Conservation (phyloP, 2,329 filamentous ascomycete genomes). For the Aureobasidium subglaciale region DNA sequence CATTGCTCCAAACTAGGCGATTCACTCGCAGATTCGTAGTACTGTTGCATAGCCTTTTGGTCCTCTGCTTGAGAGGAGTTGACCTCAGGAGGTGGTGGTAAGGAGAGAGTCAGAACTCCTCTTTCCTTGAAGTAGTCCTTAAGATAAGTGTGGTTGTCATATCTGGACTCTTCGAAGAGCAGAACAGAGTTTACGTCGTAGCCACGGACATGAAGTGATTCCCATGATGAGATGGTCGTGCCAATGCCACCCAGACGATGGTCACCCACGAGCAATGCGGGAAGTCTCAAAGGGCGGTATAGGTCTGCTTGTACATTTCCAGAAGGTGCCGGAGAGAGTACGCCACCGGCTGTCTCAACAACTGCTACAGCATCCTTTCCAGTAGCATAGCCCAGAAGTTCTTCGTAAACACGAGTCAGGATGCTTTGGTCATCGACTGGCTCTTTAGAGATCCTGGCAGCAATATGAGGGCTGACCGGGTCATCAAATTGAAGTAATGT, state of each 20-base stretch:
- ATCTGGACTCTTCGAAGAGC: conserved; percentile 59
- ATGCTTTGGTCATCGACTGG: conserved; percentile 21
- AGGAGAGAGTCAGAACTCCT: conserved; percentile 35
- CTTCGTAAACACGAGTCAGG: conserved; percentile 36
- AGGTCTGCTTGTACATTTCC: conserved; percentile 71
- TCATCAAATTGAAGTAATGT: conserved; percentile 66
- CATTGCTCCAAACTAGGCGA: conserved; percentile 37
- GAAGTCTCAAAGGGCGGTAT: conserved; percentile 66
- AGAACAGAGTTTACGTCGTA: conserved; percentile 68
- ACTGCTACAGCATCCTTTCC: conserved; percentile 53
- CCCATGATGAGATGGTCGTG: conserved; percentile 70
- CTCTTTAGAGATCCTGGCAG: conserved; percentile 40
- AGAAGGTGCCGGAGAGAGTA: conserved; percentile 70
- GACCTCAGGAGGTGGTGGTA: conserved; percentile 50
- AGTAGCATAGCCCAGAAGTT: conserved; percentile 35
- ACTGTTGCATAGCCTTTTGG: conserved; percentile 50
- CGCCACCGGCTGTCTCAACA: conserved; percentile 75
- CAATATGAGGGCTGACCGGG: conserved; percentile 71
- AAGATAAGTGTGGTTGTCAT: conserved; percentile 63
- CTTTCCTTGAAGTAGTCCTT: conserved; percentile 58
- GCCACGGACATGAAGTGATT: conserved; percentile 69
- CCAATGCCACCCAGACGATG: conserved; percentile 71
- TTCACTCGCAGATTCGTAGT: conserved; percentile 50
- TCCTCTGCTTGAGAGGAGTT: conserved; percentile 41
- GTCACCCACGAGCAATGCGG: conserved; percentile 68